phyloP scores from a whole-genome alignment of 352 stramenopile species.

The Phytophthora aleatoria region DNA sequence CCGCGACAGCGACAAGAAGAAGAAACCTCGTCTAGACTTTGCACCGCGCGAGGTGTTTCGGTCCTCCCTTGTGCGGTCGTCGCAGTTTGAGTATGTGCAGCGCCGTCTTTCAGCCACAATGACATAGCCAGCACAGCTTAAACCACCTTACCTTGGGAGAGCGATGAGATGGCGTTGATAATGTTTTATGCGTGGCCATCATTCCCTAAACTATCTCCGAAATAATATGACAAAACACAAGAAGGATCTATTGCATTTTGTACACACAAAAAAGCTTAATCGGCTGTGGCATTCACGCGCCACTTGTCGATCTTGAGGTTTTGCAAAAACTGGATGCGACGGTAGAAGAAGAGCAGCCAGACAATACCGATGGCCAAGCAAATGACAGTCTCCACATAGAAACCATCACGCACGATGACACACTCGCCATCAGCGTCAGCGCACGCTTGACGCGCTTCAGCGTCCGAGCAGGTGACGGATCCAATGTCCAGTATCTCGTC shows the following conservation, averaged over 20 bases:
- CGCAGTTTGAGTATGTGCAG: slow-evolving; percentile 39
- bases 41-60: slow-evolving; percentile 76
- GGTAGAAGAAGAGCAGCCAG: slow-evolving; percentile 77
- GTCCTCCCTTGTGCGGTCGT: slow-evolving; percentile 47
- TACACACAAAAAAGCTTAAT: slow-evolving; percentile 29
- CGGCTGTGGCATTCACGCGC: slow-evolving; percentile 54
- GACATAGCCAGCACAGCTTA: slow-evolving; percentile 20
- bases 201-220: slow-evolving; percentile 36
- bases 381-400: slow-evolving; percentile 79
- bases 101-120: slow-evolving; percentile 36
- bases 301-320: slow-evolving; percentile 87
- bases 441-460: slow-evolving; percentile 66
- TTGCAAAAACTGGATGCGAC: slow-evolving; percentile 70
- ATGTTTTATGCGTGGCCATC: slow-evolving; percentile 28
- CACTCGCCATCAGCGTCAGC: slow-evolving; percentile 66
- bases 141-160: background rate
- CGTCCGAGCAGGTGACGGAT: slow-evolving; percentile 80
- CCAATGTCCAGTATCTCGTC: slow-evolving; percentile 77
- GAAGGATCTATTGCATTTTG: slow-evolving; percentile 30
- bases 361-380: slow-evolving; percentile 69
- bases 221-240: slow-evolving; percentile 35
- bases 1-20: slow-evolving; percentile 58
- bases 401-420: slow-evolving; percentile 79
- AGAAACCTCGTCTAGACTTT: slow-evolving; percentile 70
- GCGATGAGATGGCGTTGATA: slow-evolving; percentile 13